Conservation (phyloP, 768 basidiomycete genomes). For the Suillus hirtellus region DNA sequence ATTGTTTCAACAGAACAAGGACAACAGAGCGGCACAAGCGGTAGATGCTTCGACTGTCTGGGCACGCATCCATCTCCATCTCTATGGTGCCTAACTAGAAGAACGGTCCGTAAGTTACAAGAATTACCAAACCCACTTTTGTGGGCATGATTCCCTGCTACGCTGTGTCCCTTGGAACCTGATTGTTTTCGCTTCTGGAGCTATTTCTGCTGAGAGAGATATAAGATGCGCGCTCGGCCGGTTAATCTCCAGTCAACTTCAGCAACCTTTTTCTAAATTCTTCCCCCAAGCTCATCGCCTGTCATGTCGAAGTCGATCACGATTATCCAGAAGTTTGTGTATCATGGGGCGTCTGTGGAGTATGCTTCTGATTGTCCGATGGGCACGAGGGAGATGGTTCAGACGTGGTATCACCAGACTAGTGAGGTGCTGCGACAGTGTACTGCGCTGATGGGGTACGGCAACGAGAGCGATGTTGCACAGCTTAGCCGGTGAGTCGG, state of each 20-base stretch:
- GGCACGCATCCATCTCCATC: slow-evolving; percentile 3
- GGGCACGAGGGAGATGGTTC: slow-evolving; percentile 7
- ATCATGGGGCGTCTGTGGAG: slow-evolving; percentile 2
- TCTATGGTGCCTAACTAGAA: slow-evolving; percentile 5
- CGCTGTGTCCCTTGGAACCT: neutral
- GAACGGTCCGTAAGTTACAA: slow-evolving; percentile 1
- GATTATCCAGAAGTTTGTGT: slow-evolving; percentile 7
- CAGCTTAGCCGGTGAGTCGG: slow-evolving; percentile 5
- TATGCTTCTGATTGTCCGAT: slow-evolving; percentile 2
- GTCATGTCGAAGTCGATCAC: slow-evolving; percentile 1
- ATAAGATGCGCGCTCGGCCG: neutral
- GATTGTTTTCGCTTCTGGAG: slow-evolving; percentile 8
- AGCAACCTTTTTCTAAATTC: neutral
- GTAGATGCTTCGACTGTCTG: neutral
- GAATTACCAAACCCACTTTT: slow-evolving; percentile 9
- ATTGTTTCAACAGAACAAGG: slow-evolving; percentile 1
- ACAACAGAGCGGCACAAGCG: neutral
- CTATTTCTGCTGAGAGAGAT: neutral
- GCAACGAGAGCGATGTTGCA: neutral
- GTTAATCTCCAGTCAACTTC: slow-evolving; percentile 1
- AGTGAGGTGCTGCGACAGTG: slow-evolving; percentile 7
- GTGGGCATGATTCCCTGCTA: neutral
- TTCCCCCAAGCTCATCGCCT: neutral
- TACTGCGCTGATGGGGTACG: neutral
- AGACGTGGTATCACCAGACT: slow-evolving; percentile 6